Conservation (phyloP, 441 rosid species). For the Aquilaria agallochum region DNA sequence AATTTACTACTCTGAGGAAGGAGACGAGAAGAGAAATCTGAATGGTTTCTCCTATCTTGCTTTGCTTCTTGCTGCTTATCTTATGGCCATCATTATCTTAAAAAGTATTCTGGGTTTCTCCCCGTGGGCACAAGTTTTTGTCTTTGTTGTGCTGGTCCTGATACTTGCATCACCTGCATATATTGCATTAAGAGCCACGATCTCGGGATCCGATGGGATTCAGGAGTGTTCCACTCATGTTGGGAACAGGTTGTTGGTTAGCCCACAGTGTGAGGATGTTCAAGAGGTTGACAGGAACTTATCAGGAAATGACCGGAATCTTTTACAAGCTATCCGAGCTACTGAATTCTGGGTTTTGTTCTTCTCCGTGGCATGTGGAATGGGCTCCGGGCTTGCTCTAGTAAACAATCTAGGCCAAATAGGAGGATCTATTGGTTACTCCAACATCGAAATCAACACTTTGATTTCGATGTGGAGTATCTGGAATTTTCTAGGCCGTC, state of each 20-base stretch:
- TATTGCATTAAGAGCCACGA: slow-evolving; percentile 38
- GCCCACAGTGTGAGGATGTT: slow-evolving; percentile 14
- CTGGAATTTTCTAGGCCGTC: slow-evolving; percentile 64
- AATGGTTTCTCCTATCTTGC: slow-evolving; percentile 52
- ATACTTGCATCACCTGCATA: slow-evolving; percentile 51
- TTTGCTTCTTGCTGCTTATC: slow-evolving; percentile 55
- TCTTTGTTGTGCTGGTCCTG: slow-evolving; percentile 36
- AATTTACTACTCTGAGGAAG: slow-evolving; percentile 26
- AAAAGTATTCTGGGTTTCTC: slow-evolving; percentile 41
- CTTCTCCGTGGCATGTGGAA: slow-evolving; percentile 70
- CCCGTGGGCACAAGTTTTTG: slow-evolving; percentile 22
- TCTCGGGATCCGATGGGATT: slow-evolving; percentile 12
- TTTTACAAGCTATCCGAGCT: slow-evolving; percentile 45
- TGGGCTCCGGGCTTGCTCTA: slow-evolving; percentile 79
- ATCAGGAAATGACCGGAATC: slow-evolving; percentile 27
- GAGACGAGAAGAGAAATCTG: slow-evolving; percentile 52
- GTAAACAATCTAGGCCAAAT: slow-evolving; percentile 59
- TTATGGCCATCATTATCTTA: slow-evolving; percentile 47
- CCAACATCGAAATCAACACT: slow-evolving; percentile 38
- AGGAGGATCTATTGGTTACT: slow-evolving; percentile 74
- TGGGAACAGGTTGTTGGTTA: slow-evolving; percentile 17
- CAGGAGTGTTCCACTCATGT: slow-evolving; percentile 14
- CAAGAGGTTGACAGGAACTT: slow-evolving; percentile 1
- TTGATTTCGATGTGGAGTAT: slow-evolving; percentile 63
- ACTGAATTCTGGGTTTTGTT: slow-evolving; percentile 61